These are phyloP conservation scores for Glycine latifolia DNA, from an alignment of 306 rosid genomes.

Conservation along the genomic window DNA sequence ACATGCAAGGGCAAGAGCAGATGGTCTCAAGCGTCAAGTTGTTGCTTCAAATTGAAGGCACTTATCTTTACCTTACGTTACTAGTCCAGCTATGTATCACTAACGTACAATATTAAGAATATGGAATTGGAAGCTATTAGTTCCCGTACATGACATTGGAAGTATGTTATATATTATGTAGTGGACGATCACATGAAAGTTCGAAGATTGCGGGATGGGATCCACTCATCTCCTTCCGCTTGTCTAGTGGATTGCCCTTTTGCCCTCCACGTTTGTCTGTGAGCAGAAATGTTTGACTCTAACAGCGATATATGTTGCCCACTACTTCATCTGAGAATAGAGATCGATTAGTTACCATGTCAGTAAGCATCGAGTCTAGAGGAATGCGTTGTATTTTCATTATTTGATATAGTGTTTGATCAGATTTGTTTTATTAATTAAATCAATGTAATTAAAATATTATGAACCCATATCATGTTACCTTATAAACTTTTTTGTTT, in stretches of 20 bases:
- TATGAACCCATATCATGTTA: too few species aligned
- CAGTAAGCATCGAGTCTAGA: too few species aligned
- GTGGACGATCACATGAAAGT: conserved; percentile 60
- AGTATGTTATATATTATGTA: neutral
- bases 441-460: too few species aligned
- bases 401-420: too few species aligned
- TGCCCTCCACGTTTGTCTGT: neutral
- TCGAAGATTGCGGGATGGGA: conserved; percentile 54
- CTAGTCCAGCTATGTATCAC: conserved; percentile 7
- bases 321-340: conserved; percentile 6
- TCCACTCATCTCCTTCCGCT: conserved; percentile 62
- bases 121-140: neutral
- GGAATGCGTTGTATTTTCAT: too few species aligned
- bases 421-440: too few species aligned
- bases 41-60: conserved; percentile 36
- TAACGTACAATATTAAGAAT: neutral
- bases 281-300: conserved; percentile 27
- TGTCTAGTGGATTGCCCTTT: conserved; percentile 47
- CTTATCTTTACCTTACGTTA: neutral
- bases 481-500: too few species aligned
- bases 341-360: too few species aligned
- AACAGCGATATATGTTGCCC: neutral
- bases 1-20: neutral
- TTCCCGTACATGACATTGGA: conserved; percentile 13
- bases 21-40: neutral